Evolutionary conservation across 495 filamentous ascomycete species (phyloP).

Genomic region (Penicillium waksmanii): DNA sequence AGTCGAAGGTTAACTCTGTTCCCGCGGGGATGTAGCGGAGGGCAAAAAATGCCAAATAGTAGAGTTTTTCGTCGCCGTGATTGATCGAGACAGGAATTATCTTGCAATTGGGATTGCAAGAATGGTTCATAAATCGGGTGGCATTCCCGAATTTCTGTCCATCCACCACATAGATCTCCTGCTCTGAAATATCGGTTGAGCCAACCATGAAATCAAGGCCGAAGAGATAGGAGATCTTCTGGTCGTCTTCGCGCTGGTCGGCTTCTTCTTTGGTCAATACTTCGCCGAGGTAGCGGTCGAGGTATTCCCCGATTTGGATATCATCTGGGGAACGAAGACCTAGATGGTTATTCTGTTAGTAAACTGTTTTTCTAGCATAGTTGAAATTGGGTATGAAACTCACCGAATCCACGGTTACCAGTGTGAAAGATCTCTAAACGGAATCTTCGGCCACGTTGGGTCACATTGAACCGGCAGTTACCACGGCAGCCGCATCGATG

Average conservation of each 20-base stretch:
- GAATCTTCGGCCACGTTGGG: constrained; percentile 76
- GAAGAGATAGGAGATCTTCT: constrained; percentile 72
- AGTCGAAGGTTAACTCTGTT: constrained; percentile 88
- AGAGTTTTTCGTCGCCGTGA: constrained; percentile 72
- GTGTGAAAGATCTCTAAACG: constrained; percentile 85
- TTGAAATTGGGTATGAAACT: constrained; percentile 17
- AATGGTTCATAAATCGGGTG: constrained; percentile 69
- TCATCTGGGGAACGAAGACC: constrained; percentile 70
- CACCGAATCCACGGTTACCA: constrained; percentile 77
- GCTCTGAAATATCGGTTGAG: constrained; percentile 14
- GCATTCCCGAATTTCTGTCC: constrained; percentile 61
- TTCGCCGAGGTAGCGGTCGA: constrained; percentile 89
- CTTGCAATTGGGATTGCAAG: constrained; percentile 73
- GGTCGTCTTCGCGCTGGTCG: constrained; percentile 59
- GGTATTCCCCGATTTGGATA: constrained; percentile 78
- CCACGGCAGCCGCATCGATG: constrained; percentile 65
- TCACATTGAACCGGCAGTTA: constrained; percentile 76
- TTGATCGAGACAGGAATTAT: constrained; percentile 78
- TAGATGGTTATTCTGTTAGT: constrained; percentile 25
- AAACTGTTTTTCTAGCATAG: not conserved
- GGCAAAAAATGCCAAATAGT: constrained; percentile 89
- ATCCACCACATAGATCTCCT: constrained; percentile 58
- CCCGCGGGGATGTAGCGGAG: constrained; percentile 65
- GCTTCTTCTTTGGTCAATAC: constrained; percentile 76
- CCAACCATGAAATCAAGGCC: constrained; percentile 78